Conservation (phyloP, 352 stramenopile species). For the Phytophthora brassicae region DNA sequence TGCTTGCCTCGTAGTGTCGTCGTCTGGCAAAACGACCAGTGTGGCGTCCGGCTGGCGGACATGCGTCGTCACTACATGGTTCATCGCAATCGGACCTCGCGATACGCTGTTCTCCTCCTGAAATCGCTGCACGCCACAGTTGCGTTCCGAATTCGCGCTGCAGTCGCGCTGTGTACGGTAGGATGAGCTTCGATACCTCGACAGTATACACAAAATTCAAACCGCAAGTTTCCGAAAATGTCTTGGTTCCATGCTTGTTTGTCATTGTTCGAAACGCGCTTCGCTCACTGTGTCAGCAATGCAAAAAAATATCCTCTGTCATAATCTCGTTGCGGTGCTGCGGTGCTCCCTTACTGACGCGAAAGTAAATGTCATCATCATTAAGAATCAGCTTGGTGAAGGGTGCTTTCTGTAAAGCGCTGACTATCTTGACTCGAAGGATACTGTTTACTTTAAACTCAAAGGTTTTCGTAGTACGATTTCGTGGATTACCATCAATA, state of each 20-base stretch:
- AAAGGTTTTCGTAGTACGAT: background rate
- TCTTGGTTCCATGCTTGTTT: background rate
- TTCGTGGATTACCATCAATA: background rate
- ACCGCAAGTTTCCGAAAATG: background rate
- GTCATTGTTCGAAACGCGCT: too few species aligned
- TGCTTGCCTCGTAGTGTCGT: background rate
- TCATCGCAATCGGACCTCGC: background rate
- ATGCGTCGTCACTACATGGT: too few species aligned
- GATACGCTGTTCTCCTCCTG: background rate
- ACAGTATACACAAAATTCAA: background rate
- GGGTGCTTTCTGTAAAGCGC: background rate
- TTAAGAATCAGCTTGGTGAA: background rate
- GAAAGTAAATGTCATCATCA: conserved; percentile 21
- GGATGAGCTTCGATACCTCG: background rate
- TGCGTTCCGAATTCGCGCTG: background rate
- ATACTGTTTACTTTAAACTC: background rate
- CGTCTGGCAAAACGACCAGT: background rate
- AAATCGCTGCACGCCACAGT: background rate
- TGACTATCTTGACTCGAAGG: background rate
- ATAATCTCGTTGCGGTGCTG: background rate
- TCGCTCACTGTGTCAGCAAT: too few species aligned
- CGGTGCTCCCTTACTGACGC: background rate
- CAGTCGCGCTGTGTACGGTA: background rate
- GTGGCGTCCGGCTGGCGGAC: background rate
- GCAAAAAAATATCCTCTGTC: background rate